Evolutionary conservation across 2,329 filamentous ascomycete species (phyloP).

Genomic region (Cladobotryum mycophilum): DNA sequence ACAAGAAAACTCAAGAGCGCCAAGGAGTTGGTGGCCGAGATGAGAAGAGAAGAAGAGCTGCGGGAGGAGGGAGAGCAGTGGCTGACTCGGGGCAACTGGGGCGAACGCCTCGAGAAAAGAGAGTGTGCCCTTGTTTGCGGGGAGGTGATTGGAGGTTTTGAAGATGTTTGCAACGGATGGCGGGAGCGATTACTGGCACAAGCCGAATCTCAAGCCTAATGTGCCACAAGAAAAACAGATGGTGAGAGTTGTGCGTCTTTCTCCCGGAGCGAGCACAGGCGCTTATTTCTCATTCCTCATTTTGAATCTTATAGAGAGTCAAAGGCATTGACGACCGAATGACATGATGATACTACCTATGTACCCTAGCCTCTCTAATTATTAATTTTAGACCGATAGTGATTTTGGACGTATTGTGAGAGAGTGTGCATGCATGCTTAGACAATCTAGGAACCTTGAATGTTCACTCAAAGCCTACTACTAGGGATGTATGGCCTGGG

Average conservation of each 20-base stretch:
- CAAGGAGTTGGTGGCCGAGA: constrained; percentile 78
- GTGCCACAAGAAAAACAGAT: no score
- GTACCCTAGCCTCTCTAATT: no score
- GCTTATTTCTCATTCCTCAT: no score
- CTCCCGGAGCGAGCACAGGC: no score
- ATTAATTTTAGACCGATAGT: no score
- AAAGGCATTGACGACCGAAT: constrained; percentile 10
- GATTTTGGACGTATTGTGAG: no score
- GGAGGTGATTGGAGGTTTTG: constrained; percentile 87
- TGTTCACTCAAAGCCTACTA: no score
- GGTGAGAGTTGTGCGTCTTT: no score
- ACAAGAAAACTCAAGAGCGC: constrained; percentile 73
- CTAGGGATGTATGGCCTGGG: no score
- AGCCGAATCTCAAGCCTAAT: constrained; percentile 43
- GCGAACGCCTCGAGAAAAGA: constrained; percentile 64
- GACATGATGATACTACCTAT: background rate
- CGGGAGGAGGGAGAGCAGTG: constrained; percentile 77
- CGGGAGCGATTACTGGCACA: constrained; percentile 66
- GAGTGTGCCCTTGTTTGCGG: constrained; percentile 80
- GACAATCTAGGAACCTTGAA: no score
- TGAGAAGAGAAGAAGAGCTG: constrained; percentile 74
- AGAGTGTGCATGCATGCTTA: no score
- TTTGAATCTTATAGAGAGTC: background rate
- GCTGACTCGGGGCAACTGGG: constrained; percentile 78
- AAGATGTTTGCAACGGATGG: constrained; percentile 82